Evolutionary conservation across 495 filamentous ascomycete species (phyloP).

Genomic region (Pyronema domesticum): DNA sequence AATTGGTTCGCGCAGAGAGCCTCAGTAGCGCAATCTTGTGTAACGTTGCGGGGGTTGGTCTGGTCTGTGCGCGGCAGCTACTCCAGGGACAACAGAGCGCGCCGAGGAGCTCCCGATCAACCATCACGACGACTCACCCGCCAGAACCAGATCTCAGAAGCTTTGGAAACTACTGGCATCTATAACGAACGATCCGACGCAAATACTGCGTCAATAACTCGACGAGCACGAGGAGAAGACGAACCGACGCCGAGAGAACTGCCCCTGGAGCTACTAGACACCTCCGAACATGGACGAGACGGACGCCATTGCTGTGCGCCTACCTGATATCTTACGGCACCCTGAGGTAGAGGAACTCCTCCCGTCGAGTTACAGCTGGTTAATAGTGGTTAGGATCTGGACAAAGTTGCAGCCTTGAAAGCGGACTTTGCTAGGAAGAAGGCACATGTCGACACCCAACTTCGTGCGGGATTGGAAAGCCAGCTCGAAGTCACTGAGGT

Average conservation of each 20-base stretch:
- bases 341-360: slow-evolving; percentile 29
- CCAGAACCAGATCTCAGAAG: too few species aligned
- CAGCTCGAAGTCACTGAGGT: slow-evolving; percentile 78
- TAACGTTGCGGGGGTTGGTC: too few species aligned
- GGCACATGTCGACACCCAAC: slow-evolving; percentile 67
- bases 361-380: background rate
- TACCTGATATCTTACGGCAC: slow-evolving; percentile 54
- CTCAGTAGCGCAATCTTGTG: too few species aligned
- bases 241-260: background rate
- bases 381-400: slow-evolving; percentile 46
- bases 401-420: slow-evolving; percentile 81
- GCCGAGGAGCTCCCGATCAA: too few species aligned
- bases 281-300: slow-evolving; percentile 30
- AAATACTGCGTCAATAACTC: too few species aligned
- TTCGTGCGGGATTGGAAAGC: slow-evolving; percentile 68
- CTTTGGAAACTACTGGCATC: too few species aligned
- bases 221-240: too few species aligned
- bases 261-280: background rate
- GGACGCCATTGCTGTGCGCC: slow-evolving; percentile 39
- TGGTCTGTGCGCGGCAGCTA: too few species aligned
- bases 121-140: too few species aligned
- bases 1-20: too few species aligned
- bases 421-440: slow-evolving; percentile 93
- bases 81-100: too few species aligned
- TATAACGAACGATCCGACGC: too few species aligned